These are phyloP conservation scores for Carallia brachiata DNA, from an alignment of 345 rosid species.

Conservation along the genomic window DNA sequence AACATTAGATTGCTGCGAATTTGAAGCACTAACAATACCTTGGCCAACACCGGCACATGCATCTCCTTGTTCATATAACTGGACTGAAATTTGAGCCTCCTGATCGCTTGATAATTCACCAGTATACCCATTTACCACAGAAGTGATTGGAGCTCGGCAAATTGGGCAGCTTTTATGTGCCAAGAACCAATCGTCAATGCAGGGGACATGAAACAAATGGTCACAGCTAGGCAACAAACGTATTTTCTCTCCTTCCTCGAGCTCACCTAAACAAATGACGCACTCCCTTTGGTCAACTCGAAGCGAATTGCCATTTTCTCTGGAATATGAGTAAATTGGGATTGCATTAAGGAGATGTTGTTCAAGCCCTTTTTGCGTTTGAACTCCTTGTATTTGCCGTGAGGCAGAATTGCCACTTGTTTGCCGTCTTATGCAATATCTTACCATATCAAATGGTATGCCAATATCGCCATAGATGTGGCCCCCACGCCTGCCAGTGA, in stretches of 20 bases:
- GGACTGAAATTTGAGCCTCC: not conserved
- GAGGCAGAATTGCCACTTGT: not conserved
- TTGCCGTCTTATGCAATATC: slow-evolving; percentile 24
- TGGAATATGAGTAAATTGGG: slow-evolving; percentile 34
- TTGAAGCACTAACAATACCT: not conserved
- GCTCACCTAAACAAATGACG: slow-evolving; percentile 50
- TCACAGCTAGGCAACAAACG: slow-evolving; percentile 64
- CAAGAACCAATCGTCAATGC: slow-evolving; percentile 68
- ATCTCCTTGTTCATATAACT: slow-evolving; percentile 10
- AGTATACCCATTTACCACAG: not conserved
- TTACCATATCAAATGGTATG: slow-evolving; percentile 37
- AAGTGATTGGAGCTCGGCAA: slow-evolving; percentile 43
- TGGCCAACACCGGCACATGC: not conserved
- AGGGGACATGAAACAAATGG: slow-evolving; percentile 66
- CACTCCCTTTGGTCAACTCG: slow-evolving; percentile 37
- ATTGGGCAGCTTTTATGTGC: slow-evolving; percentile 62
- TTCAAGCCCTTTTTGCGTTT: slow-evolving; percentile 26
- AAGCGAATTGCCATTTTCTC: not conserved
- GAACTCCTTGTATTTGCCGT: not conserved
- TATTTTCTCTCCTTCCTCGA: slow-evolving; percentile 49
- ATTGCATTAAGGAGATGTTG: slow-evolving; percentile 34
- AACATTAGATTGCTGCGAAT: slow-evolving; percentile 4
- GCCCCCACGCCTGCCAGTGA: slow-evolving; percentile 34
- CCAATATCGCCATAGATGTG: slow-evolving; percentile 21
- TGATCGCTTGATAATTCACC: not conserved